These are phyloP conservation scores for Mallotus repandus DNA, from an alignment of 441 rosid species.

Conservation along the genomic window DNA sequence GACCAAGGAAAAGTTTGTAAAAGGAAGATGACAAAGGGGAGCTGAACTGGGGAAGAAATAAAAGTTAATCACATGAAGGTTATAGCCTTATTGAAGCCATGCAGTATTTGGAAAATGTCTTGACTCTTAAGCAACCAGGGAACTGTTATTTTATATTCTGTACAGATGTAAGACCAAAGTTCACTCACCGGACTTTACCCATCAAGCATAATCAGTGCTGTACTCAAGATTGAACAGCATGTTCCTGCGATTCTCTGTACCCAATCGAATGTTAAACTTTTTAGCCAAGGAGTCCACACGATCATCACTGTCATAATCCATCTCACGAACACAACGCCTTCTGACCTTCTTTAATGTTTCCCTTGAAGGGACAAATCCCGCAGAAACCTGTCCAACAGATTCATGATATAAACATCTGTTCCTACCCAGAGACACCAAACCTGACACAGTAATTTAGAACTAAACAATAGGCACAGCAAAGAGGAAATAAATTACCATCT, in stretches of 20 bases:
- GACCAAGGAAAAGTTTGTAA: background rate
- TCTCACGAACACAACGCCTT: conserved; percentile 80
- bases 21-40: background rate
- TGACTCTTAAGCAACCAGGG: background rate
- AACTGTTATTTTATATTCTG: background rate
- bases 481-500: conserved; percentile 51
- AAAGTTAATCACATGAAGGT: background rate
- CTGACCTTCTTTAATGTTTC: conserved; percentile 73
- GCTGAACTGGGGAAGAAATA: background rate
- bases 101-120: background rate
- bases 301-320: conserved; percentile 67
- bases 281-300: conserved; percentile 53
- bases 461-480: background rate
- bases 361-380: conserved; percentile 79
- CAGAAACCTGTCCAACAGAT: conserved; percentile 49
- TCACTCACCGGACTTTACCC: conserved; percentile 24
- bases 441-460: conserved; percentile 7
- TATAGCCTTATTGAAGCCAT: background rate
- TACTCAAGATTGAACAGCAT: conserved; percentile 67
- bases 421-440: conserved; percentile 5
- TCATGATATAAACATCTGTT: conserved; percentile 20
- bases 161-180: background rate
- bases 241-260: conserved; percentile 67
- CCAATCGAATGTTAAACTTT: conserved; percentile 62
- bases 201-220: conserved; percentile 51